A percentile compares a stretch with the other conserved stretches of the same genome.
Evolutionary conservation across 140 eudicot species (phyloP).

Genomic region (Artemisia princeps): DNA sequence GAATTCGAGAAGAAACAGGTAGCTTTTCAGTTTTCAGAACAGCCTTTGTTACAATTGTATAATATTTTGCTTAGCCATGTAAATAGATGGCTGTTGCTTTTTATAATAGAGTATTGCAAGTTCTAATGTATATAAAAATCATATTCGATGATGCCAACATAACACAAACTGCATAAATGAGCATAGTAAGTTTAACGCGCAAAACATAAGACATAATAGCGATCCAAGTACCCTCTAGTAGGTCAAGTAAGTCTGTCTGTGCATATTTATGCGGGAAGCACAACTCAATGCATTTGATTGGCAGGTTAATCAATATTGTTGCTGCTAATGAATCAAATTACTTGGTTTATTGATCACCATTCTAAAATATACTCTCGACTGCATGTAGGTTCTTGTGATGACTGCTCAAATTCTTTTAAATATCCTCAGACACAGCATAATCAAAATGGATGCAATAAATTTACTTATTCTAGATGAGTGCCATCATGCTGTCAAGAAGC

Average conservation of each 20-base stretch:
- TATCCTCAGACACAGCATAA: conserved; percentile 90
- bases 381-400: conserved; percentile 85
- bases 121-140: too few species aligned
- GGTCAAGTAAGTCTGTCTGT: conserved; percentile 2
- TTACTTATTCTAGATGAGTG: conserved; percentile 92
- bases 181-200: too few species aligned
- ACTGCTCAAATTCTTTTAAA: conserved; percentile 95
- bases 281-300: conserved; percentile 3
- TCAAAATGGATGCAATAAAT: conserved; percentile 80
- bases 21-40: neutral
- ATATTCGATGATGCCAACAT: too few species aligned
- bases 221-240: neutral
- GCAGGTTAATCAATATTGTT: neutral
- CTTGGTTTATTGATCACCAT: neutral
- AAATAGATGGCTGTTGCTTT: too few species aligned
- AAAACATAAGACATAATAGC: too few species aligned
- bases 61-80: too few species aligned
- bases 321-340: neutral
- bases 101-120: too few species aligned
- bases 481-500: conserved; percentile 98
- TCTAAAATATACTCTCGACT: conserved; percentile 17
- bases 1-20: conserved; percentile 97
- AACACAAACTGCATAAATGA: too few species aligned
- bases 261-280: conserved; percentile 4
- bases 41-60: too few species aligned